Conservation (phyloP, 73 alveolate genomes). For the Paramecium tetraurelia region DNA sequence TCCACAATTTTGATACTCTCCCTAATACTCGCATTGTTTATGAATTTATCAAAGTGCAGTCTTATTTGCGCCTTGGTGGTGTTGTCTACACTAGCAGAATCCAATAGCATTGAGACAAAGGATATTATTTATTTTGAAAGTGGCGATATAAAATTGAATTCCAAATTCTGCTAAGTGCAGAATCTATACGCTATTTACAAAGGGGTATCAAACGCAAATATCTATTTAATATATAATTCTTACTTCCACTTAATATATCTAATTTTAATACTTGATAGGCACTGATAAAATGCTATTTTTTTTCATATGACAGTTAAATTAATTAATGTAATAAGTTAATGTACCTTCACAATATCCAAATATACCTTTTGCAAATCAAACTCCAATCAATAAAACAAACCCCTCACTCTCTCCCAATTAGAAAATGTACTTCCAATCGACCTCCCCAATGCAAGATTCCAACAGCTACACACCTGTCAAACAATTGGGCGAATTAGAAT, state of each 20-base stretch:
- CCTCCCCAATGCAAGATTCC: neutral
- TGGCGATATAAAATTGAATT: constrained; percentile 35
- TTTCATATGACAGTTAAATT: constrained; percentile 46
- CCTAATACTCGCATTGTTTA: neutral
- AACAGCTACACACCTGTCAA: neutral
- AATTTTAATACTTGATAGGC: neutral
- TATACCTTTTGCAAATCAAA: neutral
- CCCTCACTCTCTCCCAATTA: neutral
- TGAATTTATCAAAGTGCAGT: constrained; percentile 26
- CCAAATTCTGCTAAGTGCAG: neutral
- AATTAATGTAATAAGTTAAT: constrained; percentile 17
- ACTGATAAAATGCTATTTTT: constrained; percentile 1
- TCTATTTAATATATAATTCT: neutral
- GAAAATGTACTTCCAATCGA: neutral
- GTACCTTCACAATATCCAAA: neutral
- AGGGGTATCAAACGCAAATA: constrained; percentile 21
- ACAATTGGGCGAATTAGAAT: neutral
- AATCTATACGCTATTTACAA: neutral
- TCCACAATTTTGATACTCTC: constrained; percentile 3
- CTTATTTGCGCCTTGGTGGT: neutral
- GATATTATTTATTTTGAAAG: constrained; percentile 40
- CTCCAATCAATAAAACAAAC: neutral
- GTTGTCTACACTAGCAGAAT: neutral
- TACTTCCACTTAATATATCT: constrained; percentile 21
- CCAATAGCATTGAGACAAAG: neutral